Percentiles rank a stretch among this genome's conserved stretches.
These are phyloP conservation scores for Penicillium sp. DNA, from an alignment of 2,329 filamentous ascomycete species.

Conservation along the genomic window DNA sequence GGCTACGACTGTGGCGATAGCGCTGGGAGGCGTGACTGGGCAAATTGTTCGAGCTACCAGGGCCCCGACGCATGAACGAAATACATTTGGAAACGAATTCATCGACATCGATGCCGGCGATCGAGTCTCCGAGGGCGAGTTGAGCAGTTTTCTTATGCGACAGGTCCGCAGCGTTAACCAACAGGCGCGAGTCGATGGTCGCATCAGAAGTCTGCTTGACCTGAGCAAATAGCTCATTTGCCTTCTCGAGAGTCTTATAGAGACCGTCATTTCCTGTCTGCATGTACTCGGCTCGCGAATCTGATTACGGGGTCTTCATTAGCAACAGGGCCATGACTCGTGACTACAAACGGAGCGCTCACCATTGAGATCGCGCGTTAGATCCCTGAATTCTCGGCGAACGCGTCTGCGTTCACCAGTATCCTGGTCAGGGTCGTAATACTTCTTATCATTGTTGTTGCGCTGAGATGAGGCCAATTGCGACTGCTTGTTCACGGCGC, in stretches of 20 bases:
- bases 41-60: constrained; percentile 50
- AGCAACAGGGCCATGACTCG: neutral
- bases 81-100: constrained; percentile 90
- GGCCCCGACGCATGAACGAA: constrained; percentile 70
- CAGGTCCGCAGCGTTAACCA: constrained; percentile 74
- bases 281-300: constrained; percentile 67
- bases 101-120: constrained; percentile 76
- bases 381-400: constrained; percentile 62
- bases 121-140: constrained; percentile 64
- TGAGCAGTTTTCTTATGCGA: constrained; percentile 71
- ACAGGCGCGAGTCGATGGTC: constrained; percentile 77
- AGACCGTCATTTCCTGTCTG: constrained; percentile 60
- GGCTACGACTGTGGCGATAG: constrained; percentile 31
- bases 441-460: constrained; percentile 42
- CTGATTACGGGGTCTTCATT: constrained; percentile 32
- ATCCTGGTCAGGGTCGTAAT: constrained; percentile 79
- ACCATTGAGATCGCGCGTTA: constrained; percentile 59
- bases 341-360: constrained; percentile 12
- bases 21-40: constrained; percentile 35
- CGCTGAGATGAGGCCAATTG: constrained; percentile 26
- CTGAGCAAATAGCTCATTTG: constrained; percentile 59
- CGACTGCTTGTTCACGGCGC: constrained; percentile 25
- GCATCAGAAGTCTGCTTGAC: constrained; percentile 88
- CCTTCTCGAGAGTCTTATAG: constrained; percentile 58
- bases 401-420: constrained; percentile 65